A percentile compares a stretch with the other conserved stretches of the same genome.
These are phyloP conservation scores for Tylopilus subfusipes DNA, from an alignment of 768 basidiomycete genomes.

Conservation along the genomic window DNA sequence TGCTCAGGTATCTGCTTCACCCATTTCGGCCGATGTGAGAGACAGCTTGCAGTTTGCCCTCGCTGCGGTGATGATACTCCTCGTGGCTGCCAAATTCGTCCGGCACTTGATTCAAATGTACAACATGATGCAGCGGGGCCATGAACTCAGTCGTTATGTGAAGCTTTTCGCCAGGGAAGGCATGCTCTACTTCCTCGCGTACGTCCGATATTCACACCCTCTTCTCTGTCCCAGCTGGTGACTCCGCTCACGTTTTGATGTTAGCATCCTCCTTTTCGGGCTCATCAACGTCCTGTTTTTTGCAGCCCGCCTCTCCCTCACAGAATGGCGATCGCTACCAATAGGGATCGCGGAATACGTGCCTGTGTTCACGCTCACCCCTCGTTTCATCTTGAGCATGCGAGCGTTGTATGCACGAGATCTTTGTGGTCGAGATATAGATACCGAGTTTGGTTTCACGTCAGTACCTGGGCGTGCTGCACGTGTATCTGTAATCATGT, in stretches of 20 bases:
- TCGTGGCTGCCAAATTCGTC: not conserved
- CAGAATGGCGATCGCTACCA: not conserved
- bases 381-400: conserved; percentile 6
- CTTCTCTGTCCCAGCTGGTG: not conserved
- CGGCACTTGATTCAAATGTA: not conserved
- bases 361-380: conserved; percentile 7
- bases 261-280: not conserved
- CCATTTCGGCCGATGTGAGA: not conserved
- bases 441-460: not conserved
- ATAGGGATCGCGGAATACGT: not conserved
- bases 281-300: not conserved
- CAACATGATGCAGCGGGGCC: not conserved
- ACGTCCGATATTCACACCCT: not conserved
- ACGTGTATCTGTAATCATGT: not conserved
- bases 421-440: not conserved
- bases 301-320: too few relatives aligned
- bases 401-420: conserved; percentile 3
- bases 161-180: conserved; percentile 5
- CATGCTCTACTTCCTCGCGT: conserved; percentile 7
- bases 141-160: not conserved
- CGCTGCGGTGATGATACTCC: not conserved
- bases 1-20: too few relatives aligned
- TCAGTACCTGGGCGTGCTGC: not conserved
- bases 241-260: not conserved
- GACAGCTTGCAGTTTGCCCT: not conserved